These are phyloP conservation scores for Apiotrichum gracile DNA, from an alignment of 1,284 basidiomycete genomes.

Conservation along the genomic window DNA sequence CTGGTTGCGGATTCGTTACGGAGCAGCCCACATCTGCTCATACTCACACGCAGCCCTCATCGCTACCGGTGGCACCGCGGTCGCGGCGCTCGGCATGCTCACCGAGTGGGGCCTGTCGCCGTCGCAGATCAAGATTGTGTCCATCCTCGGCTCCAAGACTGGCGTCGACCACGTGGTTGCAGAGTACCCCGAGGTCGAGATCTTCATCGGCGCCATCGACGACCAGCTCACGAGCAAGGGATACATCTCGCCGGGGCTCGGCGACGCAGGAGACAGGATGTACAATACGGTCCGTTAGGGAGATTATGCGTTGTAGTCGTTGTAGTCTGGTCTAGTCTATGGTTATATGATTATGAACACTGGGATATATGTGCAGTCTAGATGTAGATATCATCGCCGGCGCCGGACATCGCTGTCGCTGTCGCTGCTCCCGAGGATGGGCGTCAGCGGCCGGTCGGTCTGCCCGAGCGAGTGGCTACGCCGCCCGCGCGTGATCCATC, in stretches of 20 bases:
- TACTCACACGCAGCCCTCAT: conserved; percentile 56
- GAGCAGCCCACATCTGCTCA: no score
- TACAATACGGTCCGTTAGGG: conserved; percentile 9
- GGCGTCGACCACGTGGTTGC: conserved; percentile 64
- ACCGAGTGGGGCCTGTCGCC: conserved; percentile 72
- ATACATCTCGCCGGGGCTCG: conserved; percentile 77
- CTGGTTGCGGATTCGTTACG: no score
- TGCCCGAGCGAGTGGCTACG: conserved; percentile 25
- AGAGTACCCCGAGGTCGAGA: conserved; percentile 75
- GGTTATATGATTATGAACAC: background rate
- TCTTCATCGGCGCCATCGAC: conserved; percentile 79
- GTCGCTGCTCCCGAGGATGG: background rate
- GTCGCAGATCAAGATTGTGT: conserved; percentile 69
- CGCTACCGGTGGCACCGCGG: conserved; percentile 89
- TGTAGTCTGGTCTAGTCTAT: background rate
- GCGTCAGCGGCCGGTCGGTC: conserved; percentile 10
- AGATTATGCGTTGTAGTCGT: background rate
- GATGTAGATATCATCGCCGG: no score
- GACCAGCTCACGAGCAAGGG: conserved; percentile 64
- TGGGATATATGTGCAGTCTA: background rate
- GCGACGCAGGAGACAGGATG: conserved; percentile 58
- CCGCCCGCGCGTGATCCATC: conserved; percentile 25
- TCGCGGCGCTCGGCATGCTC: conserved; percentile 77
- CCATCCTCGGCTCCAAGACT: conserved; percentile 68
- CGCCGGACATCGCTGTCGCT: background rate